These are phyloP conservation scores for Artomyces pyxidatus DNA, from an alignment of 768 basidiomycete species.

Conservation along the genomic window DNA sequence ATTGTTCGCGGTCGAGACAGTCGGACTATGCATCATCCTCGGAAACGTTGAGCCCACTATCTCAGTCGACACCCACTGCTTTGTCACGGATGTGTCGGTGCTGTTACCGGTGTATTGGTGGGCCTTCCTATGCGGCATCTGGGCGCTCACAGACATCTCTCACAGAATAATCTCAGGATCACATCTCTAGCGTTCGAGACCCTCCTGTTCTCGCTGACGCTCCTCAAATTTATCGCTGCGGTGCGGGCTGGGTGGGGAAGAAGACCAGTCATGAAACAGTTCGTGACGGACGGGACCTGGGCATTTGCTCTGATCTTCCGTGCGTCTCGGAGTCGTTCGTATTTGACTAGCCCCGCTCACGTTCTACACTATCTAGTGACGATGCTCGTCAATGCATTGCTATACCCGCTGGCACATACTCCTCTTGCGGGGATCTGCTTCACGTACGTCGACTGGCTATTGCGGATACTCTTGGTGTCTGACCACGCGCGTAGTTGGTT, in stretches of 20 bases:
- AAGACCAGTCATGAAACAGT: conserved; percentile 18
- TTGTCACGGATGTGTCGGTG: conserved; percentile 17
- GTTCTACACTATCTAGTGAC: conserved; percentile 3
- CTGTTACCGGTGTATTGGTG: conserved; percentile 20
- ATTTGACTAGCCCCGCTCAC: neutral
- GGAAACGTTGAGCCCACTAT: conserved; percentile 19
- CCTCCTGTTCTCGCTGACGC: conserved; percentile 19
- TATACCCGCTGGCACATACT: conserved; percentile 19
- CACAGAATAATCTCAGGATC: too few relatives aligned
- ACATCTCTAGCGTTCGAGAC: conserved; percentile 22
- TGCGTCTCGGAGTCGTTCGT: neutral
- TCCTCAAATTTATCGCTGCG: conserved; percentile 17
- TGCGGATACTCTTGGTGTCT: neutral
- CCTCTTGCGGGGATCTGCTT: conserved; percentile 21
- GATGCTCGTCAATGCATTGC: conserved; percentile 20
- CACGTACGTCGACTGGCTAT: conserved; percentile 13
- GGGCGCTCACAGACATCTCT: conserved; percentile 14
- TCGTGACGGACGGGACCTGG: conserved; percentile 22
- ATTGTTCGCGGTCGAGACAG: too few relatives aligned
- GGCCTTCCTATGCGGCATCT: neutral
- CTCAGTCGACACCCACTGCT: conserved; percentile 17
- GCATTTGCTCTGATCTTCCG: conserved; percentile 21
- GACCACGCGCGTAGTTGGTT: conserved; percentile 15
- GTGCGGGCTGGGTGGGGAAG: conserved; percentile 19
- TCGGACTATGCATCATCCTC: too few relatives aligned